Evolutionary conservation across 1,284 basidiomycete species (phyloP), one percentile per base, ranked within the genome.

Genomic region (Athelia psychrophila): DNA sequence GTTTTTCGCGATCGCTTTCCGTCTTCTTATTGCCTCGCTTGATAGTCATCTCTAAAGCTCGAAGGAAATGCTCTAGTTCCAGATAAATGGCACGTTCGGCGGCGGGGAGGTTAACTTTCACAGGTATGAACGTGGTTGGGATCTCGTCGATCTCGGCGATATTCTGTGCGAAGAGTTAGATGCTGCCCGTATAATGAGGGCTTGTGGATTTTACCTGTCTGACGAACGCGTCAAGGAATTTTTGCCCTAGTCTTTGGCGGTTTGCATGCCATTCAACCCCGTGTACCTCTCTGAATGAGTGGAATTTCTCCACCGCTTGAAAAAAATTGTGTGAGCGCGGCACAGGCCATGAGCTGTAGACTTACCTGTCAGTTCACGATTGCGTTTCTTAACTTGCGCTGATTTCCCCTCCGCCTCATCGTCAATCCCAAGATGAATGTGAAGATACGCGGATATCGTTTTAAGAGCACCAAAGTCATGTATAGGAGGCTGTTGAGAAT

Each of bases 71-170:
- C 62, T 96, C 94, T n/a, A 98, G 80, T 66, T 98, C 95, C 33
- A 97, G 78, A 65, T 98, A 98, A 55, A 97, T 93, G 0, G 95
- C 95, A 12, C 92, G 88, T 67, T 98, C 95, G 0, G 95, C 93
- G 0, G 95, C 93, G 15, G 95, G 95, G 13, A 97, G 81, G 30
- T 77, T 72, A 44, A 97, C 81, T 33, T 78, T 76, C 61, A 87
- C 77, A 44, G 88, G 72, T 55, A 90, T 77, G 58, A 83, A 81
- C 2, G 81, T 80, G 65, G 85, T 93, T 1, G 90, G 89, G 54
- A 98, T 95, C 67, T 98, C 95, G 56, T 95, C 94, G 51, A 98
- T 98, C 72, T 98, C 95, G 6, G 95, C 94, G 52, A 96, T 87
- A 65, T 98, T 98, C 86, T 97, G 61, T 13, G 56, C 50, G 42